Evolutionary conservation across 148 eudicot genomes (phyloP).

Genomic region (Silene conica): DNA sequence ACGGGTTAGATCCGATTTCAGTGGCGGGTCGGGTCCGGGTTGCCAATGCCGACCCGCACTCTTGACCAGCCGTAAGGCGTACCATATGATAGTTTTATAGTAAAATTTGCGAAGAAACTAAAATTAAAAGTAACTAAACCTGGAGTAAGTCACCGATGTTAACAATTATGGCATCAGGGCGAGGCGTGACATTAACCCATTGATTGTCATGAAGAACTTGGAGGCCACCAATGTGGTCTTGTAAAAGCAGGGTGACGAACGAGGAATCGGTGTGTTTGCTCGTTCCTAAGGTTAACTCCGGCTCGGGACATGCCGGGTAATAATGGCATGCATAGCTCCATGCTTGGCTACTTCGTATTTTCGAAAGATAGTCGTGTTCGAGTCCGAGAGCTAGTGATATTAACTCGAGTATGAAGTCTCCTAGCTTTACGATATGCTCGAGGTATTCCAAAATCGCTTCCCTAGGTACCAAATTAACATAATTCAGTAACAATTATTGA

Average conservation of each 20-base stretch:
- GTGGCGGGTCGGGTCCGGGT: no score
- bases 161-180: conserved; percentile 33
- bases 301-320: conserved; percentile 54
- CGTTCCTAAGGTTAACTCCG: conserved; percentile 39
- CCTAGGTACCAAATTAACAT: background rate
- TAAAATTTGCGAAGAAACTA: no score
- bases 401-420: conserved; percentile 22
- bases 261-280: conserved; percentile 33
- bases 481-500: no score
- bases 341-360: conserved; percentile 25
- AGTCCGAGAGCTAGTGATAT: conserved; percentile 44
- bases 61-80: no score
- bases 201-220: conserved; percentile 40
- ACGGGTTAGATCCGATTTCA: no score
- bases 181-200: conserved; percentile 43
- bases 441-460: conserved; percentile 13
- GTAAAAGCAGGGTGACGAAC: conserved; percentile 37
- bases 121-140: conserved; percentile 7
- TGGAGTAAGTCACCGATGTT: conserved; percentile 44
- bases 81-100: no score
- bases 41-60: no score
- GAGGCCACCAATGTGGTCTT: conserved; percentile 42
- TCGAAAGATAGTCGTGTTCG: conserved; percentile 16
- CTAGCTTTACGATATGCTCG: conserved; percentile 5
- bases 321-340: conserved; percentile 24